A percentile compares a stretch with the other conserved stretches of the same genome.
phyloP scores from a whole-genome alignment of 176 grass and related monocot species.

The Urochloa ruziziensis region DNA sequence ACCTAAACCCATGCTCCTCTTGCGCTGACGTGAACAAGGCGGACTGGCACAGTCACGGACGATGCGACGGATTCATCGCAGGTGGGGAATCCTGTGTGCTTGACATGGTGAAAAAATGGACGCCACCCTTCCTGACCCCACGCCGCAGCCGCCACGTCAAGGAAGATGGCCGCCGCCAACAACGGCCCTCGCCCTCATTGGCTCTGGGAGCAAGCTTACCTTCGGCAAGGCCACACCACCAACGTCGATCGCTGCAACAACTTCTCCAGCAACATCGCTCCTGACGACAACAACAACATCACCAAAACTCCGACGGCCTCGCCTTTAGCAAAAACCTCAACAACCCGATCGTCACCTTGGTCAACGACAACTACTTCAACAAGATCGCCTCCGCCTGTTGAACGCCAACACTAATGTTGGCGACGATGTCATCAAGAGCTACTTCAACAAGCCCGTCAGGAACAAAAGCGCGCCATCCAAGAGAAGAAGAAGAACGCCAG shows the following conservation, averaged over 20 bases:
- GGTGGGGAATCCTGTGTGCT: too few relatives aligned
- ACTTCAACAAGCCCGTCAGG: conserved; percentile 89
- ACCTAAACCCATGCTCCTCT: too few relatives aligned
- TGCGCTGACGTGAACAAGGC: too few relatives aligned
- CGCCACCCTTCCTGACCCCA: background rate
- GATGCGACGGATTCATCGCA: too few relatives aligned
- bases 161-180: background rate
- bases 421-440: conserved; percentile 62
- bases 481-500: conserved; percentile 14
- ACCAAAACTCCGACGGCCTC: background rate
- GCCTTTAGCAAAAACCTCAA: background rate
- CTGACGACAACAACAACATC: background rate
- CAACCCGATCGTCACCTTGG: background rate
- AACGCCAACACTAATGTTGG: background rate
- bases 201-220: conserved; percentile 68
- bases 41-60: too few relatives aligned
- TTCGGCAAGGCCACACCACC: conserved; percentile 59
- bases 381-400: conserved; percentile 11
- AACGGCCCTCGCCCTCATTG: conserved; percentile 17
- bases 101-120: too few relatives aligned
- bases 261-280: conserved; percentile 23
- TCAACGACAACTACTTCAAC: conserved; percentile 23
- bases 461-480: conserved; percentile 44
- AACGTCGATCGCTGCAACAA: conserved; percentile 58
- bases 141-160: too few relatives aligned